Percentiles rank a stretch among this genome's conserved stretches.
These are phyloP conservation scores for Bertia moriformis DNA, from an alignment of 2,329 filamentous ascomycete genomes.

Conservation along the genomic window DNA sequence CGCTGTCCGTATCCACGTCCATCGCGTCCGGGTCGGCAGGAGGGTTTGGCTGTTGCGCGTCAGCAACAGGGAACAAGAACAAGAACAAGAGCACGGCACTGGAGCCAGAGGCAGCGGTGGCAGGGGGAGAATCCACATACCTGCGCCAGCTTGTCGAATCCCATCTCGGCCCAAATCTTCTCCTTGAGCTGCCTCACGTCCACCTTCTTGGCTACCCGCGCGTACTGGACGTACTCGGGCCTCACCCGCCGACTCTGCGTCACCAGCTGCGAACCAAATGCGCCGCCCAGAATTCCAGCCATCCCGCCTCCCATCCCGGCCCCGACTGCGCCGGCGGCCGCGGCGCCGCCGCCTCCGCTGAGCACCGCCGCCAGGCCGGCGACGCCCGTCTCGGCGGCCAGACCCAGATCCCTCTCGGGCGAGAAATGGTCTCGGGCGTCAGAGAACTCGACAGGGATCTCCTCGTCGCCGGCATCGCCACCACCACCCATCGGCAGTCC, in stretches of 20 bases:
- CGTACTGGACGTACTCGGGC: slow-evolving; percentile 59
- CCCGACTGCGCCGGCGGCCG: slow-evolving; percentile 23
- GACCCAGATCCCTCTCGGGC: slow-evolving; percentile 39
- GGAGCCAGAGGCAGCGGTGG: slow-evolving; percentile 6
- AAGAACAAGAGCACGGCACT: background rate
- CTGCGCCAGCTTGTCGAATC: slow-evolving; percentile 30
- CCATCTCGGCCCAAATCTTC: slow-evolving; percentile 56
- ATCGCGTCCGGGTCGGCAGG: slow-evolving; percentile 16
- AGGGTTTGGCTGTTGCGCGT: slow-evolving; percentile 8
- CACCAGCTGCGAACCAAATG: slow-evolving; percentile 54
- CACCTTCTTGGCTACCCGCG: slow-evolving; percentile 57
- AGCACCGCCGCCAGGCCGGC: slow-evolving; percentile 33
- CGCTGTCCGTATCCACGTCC: slow-evolving; percentile 11
- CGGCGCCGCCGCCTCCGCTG: slow-evolving; percentile 31
- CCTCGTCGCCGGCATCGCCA: slow-evolving; percentile 44
- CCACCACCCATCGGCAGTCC: slow-evolving; percentile 53
- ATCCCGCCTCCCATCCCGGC: slow-evolving; percentile 18
- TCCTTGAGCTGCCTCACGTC: slow-evolving; percentile 56
- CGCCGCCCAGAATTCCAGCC: slow-evolving; percentile 8
- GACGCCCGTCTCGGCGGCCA: slow-evolving; percentile 25
- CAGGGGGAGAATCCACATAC: slow-evolving; percentile 20
- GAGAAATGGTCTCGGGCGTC: slow-evolving; percentile 71
- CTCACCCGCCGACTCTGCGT: slow-evolving; percentile 47
- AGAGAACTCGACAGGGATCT: slow-evolving; percentile 60
- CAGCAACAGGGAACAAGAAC: background rate